Base-by-base conservation (phyloP, 1,139 yeast genomes). In the Geotrichum siamense region DNA sequence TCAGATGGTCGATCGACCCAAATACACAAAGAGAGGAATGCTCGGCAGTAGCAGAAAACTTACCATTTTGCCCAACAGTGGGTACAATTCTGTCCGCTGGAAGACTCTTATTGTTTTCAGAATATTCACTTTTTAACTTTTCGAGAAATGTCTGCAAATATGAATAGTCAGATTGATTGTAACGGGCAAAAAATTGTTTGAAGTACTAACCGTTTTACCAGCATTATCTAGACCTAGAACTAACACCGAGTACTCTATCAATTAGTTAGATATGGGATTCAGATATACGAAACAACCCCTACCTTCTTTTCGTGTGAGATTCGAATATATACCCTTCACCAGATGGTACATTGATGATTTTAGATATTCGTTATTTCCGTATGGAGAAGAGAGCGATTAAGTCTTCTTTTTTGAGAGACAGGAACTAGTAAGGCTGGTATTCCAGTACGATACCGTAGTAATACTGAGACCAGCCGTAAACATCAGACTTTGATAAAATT, bases 141-240 rank as follows among this genome's bases (percentile, higher is more conserved):
- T 81, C 89, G 30, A 84, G 62, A 52, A 83, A 75, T 0, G 94
- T 83, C 51, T 60, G 31, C 34, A 35, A 10, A n/a, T 32, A n/a
- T n/a, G n/a, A n/a, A n/a, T n/a, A n/a, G n/a, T n/a, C n/a, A n/a
- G n/a, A n/a, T n/a, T n/a, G n/a, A n/a, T n/a, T n/a, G n/a, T n/a
- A n/a, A n/a, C n/a, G n/a, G n/a, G n/a, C n/a, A n/a, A n/a, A n/a
- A n/a, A n/a, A n/a, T n/a, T n/a, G n/a, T n/a, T n/a, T n/a, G n/a
- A n/a, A n/a, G 21, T 15, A 53, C 59, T 35, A 47, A 61, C 64
- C 15, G 97, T 89, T 61, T 91, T 91, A 2, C 98, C 98, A 0
- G 97, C 96, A 68, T 89, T 87, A 63, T 91, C 97, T 38, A 91
- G 73, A 15, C 98, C 98, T 25, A 91, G 69, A 32, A 91, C 83